Base-by-base conservation (phyloP, 768 basidiomycete species). In the Paxillus ammoniavirescens region DNA sequence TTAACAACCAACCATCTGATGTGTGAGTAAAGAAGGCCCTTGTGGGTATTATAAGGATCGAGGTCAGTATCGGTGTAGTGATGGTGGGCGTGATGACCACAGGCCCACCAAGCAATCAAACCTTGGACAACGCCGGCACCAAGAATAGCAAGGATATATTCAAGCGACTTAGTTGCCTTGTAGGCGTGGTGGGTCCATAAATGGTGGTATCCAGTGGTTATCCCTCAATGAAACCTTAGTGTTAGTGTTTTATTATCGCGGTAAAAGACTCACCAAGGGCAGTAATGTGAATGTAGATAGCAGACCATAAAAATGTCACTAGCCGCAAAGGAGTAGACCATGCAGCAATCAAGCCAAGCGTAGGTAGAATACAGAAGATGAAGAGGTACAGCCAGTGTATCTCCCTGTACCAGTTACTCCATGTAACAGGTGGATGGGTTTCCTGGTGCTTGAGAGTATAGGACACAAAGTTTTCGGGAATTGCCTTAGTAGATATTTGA, bases 1-100 rank as follows among this genome's bases (percentile, higher is more conserved):
- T n/a, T n/a, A n/a, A n/a, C n/a, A n/a, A n/a, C n/a, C n/a, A n/a
- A n/a, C n/a, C n/a, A n/a, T n/a, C n/a, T n/a, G n/a, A n/a, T n/a
- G n/a, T n/a, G n/a, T n/a, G n/a, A n/a, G n/a, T n/a, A n/a, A n/a
- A n/a, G n/a, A n/a, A 93, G 82, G 49, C 93, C 93, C 61, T 86
- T 84, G 68, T 91, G 87, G 8, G 92, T 91, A 55, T 89, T 87
- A 76, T 96, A 95, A 0, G 92, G 93, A 73, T 95, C 92, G 59
- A 96, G 87, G 50, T 92, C 89, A 59, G 92, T 96, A 75, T 94
- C 93, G 58, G 93, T 96, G 76, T 94, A 94, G 38, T 92, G 82
- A 67, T n/a, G n/a, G n/a, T n/a, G n/a, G n/a, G n/a, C n/a, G n/a
- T n/a, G n/a, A n/a, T n/a, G n/a, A n/a, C n/a, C n/a, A n/a, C n/a